Conservation (phyloP, 768 basidiomycete genomes). For the Suillus cothurnatus region DNA sequence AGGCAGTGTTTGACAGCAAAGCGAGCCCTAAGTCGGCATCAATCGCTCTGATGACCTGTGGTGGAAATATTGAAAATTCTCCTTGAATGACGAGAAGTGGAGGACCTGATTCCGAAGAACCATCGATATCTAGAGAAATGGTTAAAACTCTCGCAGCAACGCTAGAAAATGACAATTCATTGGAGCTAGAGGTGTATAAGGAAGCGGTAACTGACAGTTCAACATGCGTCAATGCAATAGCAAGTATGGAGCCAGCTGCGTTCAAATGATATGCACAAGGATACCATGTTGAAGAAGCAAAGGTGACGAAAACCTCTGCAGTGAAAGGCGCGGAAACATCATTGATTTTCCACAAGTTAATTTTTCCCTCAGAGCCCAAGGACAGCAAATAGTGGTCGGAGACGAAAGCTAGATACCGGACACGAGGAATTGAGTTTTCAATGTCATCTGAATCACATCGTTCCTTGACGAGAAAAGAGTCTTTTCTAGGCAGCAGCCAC, state of each 20-base stretch:
- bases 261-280: slow-evolving; percentile 6
- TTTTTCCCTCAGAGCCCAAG: slow-evolving; percentile 10
- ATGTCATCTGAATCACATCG: not conserved
- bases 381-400: slow-evolving; percentile 24
- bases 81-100: slow-evolving; percentile 9
- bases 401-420: slow-evolving; percentile 18
- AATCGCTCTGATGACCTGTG: slow-evolving; percentile 37
- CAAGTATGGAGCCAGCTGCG: slow-evolving; percentile 15
- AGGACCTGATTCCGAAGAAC: no score
- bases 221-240: slow-evolving; percentile 16
- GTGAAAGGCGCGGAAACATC: not conserved
- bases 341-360: slow-evolving; percentile 21
- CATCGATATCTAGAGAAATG: slow-evolving; percentile 2
- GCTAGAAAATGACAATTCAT: slow-evolving; percentile 5
- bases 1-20: slow-evolving; percentile 31
- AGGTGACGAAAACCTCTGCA: not conserved
- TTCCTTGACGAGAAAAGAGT: not conserved
- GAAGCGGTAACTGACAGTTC: slow-evolving; percentile 15
- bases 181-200: not conserved
- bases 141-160: not conserved
- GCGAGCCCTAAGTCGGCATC: slow-evolving; percentile 34
- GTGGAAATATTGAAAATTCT: slow-evolving; percentile 17
- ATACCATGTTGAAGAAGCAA: slow-evolving; percentile 3
- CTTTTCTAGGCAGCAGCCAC: slow-evolving; percentile 20
- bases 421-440: not conserved